phyloP scores from a whole-genome alignment of 306 rosid species.

The Pueraria montana region DNA sequence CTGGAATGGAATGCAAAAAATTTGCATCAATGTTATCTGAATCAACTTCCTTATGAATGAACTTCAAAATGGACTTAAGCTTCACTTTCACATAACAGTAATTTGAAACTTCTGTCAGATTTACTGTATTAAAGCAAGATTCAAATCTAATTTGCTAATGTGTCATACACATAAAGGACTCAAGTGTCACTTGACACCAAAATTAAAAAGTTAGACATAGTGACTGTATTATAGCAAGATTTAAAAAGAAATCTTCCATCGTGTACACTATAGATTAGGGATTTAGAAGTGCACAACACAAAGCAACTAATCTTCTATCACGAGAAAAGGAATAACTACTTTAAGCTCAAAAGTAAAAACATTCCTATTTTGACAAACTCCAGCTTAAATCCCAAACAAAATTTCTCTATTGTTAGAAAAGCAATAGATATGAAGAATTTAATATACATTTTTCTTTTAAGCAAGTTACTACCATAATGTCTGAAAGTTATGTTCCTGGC shows the following conservation, averaged over 20 bases:
- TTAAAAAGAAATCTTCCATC: neutral
- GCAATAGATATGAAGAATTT: constrained; percentile 14
- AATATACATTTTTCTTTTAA: neutral
- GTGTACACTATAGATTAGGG: neutral
- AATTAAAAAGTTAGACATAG: neutral
- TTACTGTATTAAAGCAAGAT: neutral
- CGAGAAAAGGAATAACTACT: constrained; percentile 1
- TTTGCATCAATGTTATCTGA: constrained; percentile 4
- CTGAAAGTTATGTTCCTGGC: neutral
- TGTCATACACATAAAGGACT: no score
- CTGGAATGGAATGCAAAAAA: constrained; percentile 39
- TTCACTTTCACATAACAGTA: no score
- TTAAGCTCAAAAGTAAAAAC: no score
- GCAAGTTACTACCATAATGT: neutral
- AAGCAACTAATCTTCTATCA: neutral
- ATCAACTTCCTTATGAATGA: neutral
- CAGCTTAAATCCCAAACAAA: no score
- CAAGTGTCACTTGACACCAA: neutral
- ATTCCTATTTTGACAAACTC: no score
- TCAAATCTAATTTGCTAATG: neutral
- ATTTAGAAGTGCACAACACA: constrained; percentile 1
- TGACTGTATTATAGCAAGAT: neutral
- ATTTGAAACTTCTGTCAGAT: no score
- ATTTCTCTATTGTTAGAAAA: no score
- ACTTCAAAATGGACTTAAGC: neutral